Base-by-base conservation (phyloP, 2,329 filamentous ascomycete genomes). In the Rhytidhysteron rufulum region DNA sequence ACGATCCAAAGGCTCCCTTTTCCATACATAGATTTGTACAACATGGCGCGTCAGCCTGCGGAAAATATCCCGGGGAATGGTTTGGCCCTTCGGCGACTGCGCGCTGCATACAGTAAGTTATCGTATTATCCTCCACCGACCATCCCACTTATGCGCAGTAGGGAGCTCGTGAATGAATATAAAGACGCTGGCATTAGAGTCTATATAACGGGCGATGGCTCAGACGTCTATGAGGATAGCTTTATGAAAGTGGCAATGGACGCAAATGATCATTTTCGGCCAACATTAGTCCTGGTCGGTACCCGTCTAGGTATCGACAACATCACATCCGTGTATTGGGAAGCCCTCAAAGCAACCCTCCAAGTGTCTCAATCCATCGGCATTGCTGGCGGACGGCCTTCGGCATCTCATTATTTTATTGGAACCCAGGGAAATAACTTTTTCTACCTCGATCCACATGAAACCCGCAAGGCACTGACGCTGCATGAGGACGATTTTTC, bases 61-160 rank as follows among this genome's bases (percentile, higher is more conserved):
- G 88, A 4, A 97, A 95, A 66, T 87, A 94, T 57, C 93, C 93
- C 0, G 93, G 93, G 27, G 88, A 97, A 67, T 98, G 93, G 93
- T 98, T 98, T 67, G 93, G 93, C 0, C 93, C 93, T n/a, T 96
- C 89, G 15, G 93, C 93, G 5, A 94, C 93, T 8, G 90, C 93
- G 34, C 82, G 85, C 41, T 97, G 93, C 64, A 96, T 98, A 51
- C 85, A 93, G 89, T 94, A 71, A 63, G 85, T 68, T 33, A 34
- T 10, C 17, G n/a, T 7, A 24, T 24, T 29, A 5, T 13, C 36
- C 11, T 6, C 11, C 17, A 10, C 31, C 32, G 18, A 20, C n/a
- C n/a, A n/a, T n/a, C n/a, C n/a, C n/a, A n/a, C 49, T 52, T 40
- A 52, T 31, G 39, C n/a, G 11, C 15, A 7, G 27, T 44, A 95